phyloP scores from a whole-genome alignment of 148 eudicot species.

The Nyssa sinensis region DNA sequence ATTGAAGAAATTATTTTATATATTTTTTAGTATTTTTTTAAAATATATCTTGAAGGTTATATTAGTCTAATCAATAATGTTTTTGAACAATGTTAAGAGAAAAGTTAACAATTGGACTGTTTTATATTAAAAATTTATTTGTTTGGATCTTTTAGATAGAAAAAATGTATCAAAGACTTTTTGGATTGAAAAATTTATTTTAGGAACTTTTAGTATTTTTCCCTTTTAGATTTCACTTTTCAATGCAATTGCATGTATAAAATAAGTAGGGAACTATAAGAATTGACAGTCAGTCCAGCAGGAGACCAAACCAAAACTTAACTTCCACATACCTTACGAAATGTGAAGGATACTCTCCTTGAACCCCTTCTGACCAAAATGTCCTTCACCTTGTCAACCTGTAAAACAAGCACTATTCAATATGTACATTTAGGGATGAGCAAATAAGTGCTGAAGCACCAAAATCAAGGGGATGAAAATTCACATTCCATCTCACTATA shows the following conservation, averaged over 20 bases:
- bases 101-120: no score
- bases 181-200: no score
- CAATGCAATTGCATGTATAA: neutral
- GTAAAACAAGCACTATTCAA: slow-evolving; percentile 18
- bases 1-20: no score
- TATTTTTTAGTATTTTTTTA: no score
- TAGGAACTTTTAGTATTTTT: no score
- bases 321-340: slow-evolving; percentile 65
- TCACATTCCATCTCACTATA: neutral
- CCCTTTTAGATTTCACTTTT: no score
- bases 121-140: no score
- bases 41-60: no score
- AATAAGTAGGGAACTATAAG: neutral
- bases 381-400: slow-evolving; percentile 81
- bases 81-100: no score
- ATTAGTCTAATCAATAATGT: no score
- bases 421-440: neutral
- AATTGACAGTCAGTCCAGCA: neutral
- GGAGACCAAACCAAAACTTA: neutral
- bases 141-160: no score
- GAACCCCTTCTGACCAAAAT: slow-evolving; percentile 54
- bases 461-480: neutral
- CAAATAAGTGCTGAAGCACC: neutral
- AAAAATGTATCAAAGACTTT: no score
- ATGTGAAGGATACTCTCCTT: slow-evolving; percentile 90